Evolutionary conservation across 768 basidiomycete species (phyloP), one percentile per base, ranked within the genome.

Genomic region (Hortiboletus campestris): DNA sequence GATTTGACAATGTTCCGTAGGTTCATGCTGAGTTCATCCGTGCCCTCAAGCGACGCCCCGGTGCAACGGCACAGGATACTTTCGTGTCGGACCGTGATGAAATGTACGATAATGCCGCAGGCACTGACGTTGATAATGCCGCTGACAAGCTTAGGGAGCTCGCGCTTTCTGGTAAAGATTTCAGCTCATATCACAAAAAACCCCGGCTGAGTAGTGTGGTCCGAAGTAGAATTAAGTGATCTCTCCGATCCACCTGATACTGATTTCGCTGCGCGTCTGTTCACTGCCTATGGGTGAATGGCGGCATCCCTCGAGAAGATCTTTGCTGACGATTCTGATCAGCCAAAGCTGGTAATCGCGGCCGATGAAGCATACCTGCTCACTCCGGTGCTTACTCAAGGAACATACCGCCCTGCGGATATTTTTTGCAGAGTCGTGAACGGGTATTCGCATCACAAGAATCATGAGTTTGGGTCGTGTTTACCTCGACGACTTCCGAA

Each of bases 401-500:
- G 13, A 6, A 6, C 5, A 29, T 49, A 61, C 25, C 51, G 46
- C 1, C 59, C 51, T 0, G 59, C 46, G 6, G 51, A 64, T 14
- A 22, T 57, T 3, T 17, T 63, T 0, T 49, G 49, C 41, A 53
- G 51, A 20, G 38, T 48, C 0, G 43, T 58, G 0, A 61, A 50
- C 10, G n/a, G 44, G 4, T 62, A 56, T 44, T 65, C 63, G 0
- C 59, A 56, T n/a, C 2, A 25, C 13, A 1, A 28, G 6, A 16
- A 38, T 2, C 42, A 65, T 32, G 46, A 0, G 42, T 62, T 16
- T 65, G 63, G 63, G 49, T 55, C 1, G 57, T 53, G 13, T 65
- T 65, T 5, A 57, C 50, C 3, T 64, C 63, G 2, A 65, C 59
- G 1, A 52, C 56, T 3, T 62, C 59, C 5, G 52, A 45, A 8